Evolutionary conservation across 495 filamentous ascomycete genomes (phyloP), one percentile per base, ranked within the genome.

Genomic region (Penicillium cinerascens): DNA sequence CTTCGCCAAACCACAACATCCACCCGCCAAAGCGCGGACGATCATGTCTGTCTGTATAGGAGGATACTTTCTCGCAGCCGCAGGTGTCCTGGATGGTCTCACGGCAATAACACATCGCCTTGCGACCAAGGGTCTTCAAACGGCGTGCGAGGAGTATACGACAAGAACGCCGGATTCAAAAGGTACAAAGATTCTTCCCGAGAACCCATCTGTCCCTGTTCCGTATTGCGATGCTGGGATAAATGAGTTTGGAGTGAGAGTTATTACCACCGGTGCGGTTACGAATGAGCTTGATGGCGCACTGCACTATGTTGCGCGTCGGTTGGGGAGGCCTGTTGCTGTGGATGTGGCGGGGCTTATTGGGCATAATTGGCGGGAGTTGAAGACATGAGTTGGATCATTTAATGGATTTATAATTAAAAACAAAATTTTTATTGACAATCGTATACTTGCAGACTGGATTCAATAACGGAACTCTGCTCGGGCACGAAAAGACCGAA

Each of bases 41-140:
- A 23, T 43, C 16, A 13, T 51, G 18, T 43, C 48, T 6, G 40
- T 51, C 8, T 51, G 38, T 11, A 36, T 43, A 2, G 48, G 48
- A 15, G 13, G 38, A 4, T 51, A 35, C 10, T n/a, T 51, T 0
- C 29, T 51, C 15, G 48, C 17, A 15, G 10, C 11, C 16, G 40
- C 4, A 0, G 48, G 48, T 25, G 18, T 51, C 1, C 48, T 51
- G 13, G 48, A 51, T 25, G 48, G 48, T 5, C 48, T 51, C 15
- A 26, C n/a, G n/a, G 48, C 39, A 8, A 51, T 38, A 6, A 51
- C 48, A 17, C 48, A 51, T n/a, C 48, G 48, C 21, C 48, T 51
- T 44, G 48, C 40, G 1, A 10, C 17, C 25, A 41, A 40, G 2
- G 48, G 39, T 15, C 26, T 51, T n/a, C 48, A 39, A 44, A 36